Evolutionary conservation across 2,329 filamentous ascomycete species (phyloP), one percentile per base, ranked within the genome.

Genomic region (Diaporthe vaccinii): DNA sequence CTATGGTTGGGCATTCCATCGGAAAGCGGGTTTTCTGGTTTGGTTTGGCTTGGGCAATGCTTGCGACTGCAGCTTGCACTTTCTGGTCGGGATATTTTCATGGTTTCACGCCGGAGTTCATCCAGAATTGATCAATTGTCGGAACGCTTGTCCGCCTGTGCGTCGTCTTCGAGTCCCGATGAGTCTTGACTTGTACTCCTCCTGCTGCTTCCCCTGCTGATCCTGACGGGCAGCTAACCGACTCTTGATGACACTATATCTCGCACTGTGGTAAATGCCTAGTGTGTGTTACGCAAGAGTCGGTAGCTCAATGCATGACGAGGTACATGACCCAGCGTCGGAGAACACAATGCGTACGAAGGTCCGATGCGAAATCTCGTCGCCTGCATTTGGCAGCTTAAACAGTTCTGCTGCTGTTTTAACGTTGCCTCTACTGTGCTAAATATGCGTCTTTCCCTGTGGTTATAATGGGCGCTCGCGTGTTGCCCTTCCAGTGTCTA

Each of bases 11-110:
- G 65, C 65, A 69, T 55, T 55, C 65, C 65, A 53, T 69, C 65
- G 65, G 65, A 39, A 69, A 69, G 65, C 65, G 65, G 65, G 65
- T 41, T 55, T 41, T 41, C 65, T 69, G 34, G 65, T n/a, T 69
- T 69, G 49, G 65, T 55, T 36, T 41, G 65, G 49, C 65, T 69
- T 69, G 34, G 65, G 65, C 65, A 69, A 69, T 55, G 65, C 49
- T 69, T 69, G 65, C 65, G 41, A 69, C 22, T 55, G 65, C 65
- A 69, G 41, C 49, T 69, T 55, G 65, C 65, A 69, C 28, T 69
- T 69, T 55, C 34, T 55, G 65, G 49, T 55, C 6, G 49, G 49
- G 34, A 41, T 39, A 41, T 55, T 41, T 41, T 55, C 34, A 69
- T 55, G 65, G 15, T 69, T 69, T 25, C 65, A 41, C 15, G 36